phyloP scores from a whole-genome alignment of 164 flowering plant genomes.

The Tetracentron sinense region DNA sequence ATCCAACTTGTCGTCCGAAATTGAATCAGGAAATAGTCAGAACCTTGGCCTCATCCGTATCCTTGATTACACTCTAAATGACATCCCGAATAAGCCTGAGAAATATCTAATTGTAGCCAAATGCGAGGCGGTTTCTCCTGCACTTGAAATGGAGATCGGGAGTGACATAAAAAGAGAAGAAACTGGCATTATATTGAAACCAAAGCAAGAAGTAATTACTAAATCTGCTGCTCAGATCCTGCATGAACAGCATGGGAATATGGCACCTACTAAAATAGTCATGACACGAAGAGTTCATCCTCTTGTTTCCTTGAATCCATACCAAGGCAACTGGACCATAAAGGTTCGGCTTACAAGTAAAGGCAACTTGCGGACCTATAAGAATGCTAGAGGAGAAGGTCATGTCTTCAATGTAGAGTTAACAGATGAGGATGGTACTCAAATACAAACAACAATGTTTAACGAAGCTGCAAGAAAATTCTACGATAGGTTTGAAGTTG shows the following conservation, averaged over 20 bases:
- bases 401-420: slow-evolving; percentile 69
- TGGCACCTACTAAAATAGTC: slow-evolving; percentile 31
- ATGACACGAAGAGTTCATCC: slow-evolving; percentile 69
- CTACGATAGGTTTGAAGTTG: slow-evolving; percentile 62
- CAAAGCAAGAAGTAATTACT: slow-evolving; percentile 66
- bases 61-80: slow-evolving; percentile 69
- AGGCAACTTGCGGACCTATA: slow-evolving; percentile 30
- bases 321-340: slow-evolving; percentile 74
- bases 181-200: slow-evolving; percentile 9
- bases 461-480: slow-evolving; percentile 89
- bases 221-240: slow-evolving; percentile 91
- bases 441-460: slow-evolving; percentile 97
- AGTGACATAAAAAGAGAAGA: slow-evolving; percentile 35
- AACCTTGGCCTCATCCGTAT: slow-evolving; percentile 73
- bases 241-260: slow-evolving; percentile 62
- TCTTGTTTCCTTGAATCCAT: slow-evolving; percentile 70
- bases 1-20: slow-evolving; percentile 49
- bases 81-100: slow-evolving; percentile 66
- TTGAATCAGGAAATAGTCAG: slow-evolving; percentile 71
- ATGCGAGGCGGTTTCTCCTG: slow-evolving; percentile 76
- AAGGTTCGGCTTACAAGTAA: slow-evolving; percentile 50
- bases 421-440: slow-evolving; percentile 82
- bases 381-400: slow-evolving; percentile 56
- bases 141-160: slow-evolving; percentile 65
- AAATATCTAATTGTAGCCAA: slow-evolving; percentile 91